phyloP scores from a whole-genome alignment of 2,329 filamentous ascomycete genomes.

The Graphilbum fragrans region DNA sequence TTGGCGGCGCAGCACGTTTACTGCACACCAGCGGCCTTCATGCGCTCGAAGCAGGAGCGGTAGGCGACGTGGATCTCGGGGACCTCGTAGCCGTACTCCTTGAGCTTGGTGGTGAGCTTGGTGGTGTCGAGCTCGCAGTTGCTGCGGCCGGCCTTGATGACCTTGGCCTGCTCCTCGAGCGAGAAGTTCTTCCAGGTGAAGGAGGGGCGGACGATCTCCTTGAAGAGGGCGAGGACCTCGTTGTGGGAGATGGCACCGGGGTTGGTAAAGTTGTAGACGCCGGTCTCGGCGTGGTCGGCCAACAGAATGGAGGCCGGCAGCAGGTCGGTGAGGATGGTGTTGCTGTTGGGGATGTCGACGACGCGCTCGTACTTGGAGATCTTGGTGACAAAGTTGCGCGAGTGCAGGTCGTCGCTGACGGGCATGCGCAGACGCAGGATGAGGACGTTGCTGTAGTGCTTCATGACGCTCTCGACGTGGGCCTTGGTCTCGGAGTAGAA shows the following conservation, averaged over 20 bases:
- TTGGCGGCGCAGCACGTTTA: no score
- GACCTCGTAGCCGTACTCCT: conserved; percentile 44
- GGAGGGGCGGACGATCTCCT: conserved; percentile 46
- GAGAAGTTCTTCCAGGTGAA: conserved; percentile 56
- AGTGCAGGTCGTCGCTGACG: conserved; percentile 53
- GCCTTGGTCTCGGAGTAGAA: conserved; percentile 59
- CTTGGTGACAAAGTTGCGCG: conserved; percentile 59
- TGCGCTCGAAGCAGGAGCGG: conserved; percentile 48
- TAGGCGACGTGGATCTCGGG: conserved; percentile 53
- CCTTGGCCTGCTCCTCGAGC: conserved; percentile 52
- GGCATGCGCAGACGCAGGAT: conserved; percentile 59
- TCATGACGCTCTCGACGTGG: conserved; percentile 53
- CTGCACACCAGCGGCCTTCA: conserved; percentile 43
- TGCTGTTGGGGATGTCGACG: conserved; percentile 57
- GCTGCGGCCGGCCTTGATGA: conserved; percentile 54
- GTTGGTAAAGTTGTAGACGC: conserved; percentile 60
- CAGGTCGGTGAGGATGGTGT: conserved; percentile 53
- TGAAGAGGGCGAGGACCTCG: conserved; percentile 51
- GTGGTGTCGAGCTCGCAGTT: conserved; percentile 54
- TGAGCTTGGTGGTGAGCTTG: conserved; percentile 48
- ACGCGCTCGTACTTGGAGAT: conserved; percentile 52
- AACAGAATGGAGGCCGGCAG: conserved; percentile 64
- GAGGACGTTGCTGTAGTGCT: conserved; percentile 47
- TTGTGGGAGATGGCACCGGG: conserved; percentile 61
- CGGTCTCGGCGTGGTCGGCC: conserved; percentile 79